Evolutionary conservation across 2,329 filamentous ascomycete species (phyloP).

Genomic region (Magnaporthales sp.): DNA sequence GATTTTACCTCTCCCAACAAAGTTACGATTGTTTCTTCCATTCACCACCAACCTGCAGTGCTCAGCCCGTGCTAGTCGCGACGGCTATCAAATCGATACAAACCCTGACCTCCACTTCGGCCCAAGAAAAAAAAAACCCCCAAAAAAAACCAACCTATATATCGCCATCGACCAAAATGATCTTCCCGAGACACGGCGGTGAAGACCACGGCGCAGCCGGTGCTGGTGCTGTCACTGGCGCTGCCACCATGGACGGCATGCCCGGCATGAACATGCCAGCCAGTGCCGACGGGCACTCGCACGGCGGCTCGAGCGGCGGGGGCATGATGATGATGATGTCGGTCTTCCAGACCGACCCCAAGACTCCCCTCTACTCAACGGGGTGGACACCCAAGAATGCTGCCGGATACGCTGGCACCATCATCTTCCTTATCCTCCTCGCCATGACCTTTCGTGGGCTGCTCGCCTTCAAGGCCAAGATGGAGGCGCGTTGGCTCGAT

Average conservation of each 20-base stretch:
- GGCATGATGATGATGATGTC: conserved; percentile 21
- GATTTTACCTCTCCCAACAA: too few species aligned
- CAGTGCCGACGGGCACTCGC: not conserved
- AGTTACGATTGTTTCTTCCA: not conserved
- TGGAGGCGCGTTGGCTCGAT: conserved; percentile 58
- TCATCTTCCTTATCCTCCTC: conserved; percentile 81
- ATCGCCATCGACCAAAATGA: not conserved
- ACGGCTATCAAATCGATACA: not conserved
- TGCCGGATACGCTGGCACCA: conserved; percentile 77
- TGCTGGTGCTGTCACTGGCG: not conserved
- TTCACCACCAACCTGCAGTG: not conserved
- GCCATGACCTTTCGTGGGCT: conserved; percentile 61
- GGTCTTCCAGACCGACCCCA: conserved; percentile 50
- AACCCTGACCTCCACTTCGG: not conserved
- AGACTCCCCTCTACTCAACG: conserved; percentile 47
- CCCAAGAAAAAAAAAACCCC: too few species aligned
- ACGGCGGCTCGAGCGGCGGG: not conserved
- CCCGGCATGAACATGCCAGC: conserved; percentile 15
- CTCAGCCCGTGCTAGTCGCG: conserved; percentile 1
- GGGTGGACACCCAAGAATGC: conserved; percentile 64
- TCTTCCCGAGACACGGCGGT: conserved; percentile 8
- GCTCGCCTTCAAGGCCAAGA: conserved; percentile 61
- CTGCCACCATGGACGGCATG: conserved; percentile 12
- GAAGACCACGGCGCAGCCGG: conserved; percentile 1
- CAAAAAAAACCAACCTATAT: not conserved